Evolutionary conservation across 305 asterid species (phyloP), one percentile per base, ranked within the genome.

Genomic region (Solanum hybrid): DNA sequence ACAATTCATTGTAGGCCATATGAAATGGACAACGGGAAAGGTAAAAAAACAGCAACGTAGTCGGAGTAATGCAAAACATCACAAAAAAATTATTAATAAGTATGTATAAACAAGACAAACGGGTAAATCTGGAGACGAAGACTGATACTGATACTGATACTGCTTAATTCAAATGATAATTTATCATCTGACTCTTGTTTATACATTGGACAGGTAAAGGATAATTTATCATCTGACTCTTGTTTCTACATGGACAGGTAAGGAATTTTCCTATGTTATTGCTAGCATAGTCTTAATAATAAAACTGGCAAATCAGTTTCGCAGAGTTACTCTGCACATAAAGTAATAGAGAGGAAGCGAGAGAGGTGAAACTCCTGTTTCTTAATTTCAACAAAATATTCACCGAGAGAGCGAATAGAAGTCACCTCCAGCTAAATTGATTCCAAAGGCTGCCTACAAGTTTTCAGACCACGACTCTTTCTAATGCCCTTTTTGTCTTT

Each of bases 1-100:
- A 10, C 12, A 84, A 51, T 84, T 84, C 32, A 87, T 73, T 73
- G 88, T 86, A 82, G 79, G 89, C 36, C 37, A 83, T 83, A 77
- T 26, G 73, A 89, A 78, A 87, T 57, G 41, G 79, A 81, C 36
- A 45, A 61, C 29, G 45, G 33, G 39, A 45, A 86, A 20, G 11
- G 80, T 38, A 61, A 73, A 89, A 73, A 29, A 61, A 22, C 6
- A 32, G 12, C 20, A 14, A 83, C 4, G 4, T 17, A 84, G 41
- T 51, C 22, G 41, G 6, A 84, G 31, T 45, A 84, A 81, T 38
- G 86, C 68, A 81, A 37, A 80, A 80, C 34, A 83, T 83, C 75
- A 15, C 39, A 45, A 83, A 29, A 24, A 29, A 29, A 10, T 81
- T 26, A 39, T 39, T 31, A 26, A 81, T 41, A 81, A 38, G 87